Evolutionary conservation across 1,139 yeast genomes (phyloP), one percentile per base, ranked within the genome.

Genomic region (Tardiomyces blankii): DNA sequence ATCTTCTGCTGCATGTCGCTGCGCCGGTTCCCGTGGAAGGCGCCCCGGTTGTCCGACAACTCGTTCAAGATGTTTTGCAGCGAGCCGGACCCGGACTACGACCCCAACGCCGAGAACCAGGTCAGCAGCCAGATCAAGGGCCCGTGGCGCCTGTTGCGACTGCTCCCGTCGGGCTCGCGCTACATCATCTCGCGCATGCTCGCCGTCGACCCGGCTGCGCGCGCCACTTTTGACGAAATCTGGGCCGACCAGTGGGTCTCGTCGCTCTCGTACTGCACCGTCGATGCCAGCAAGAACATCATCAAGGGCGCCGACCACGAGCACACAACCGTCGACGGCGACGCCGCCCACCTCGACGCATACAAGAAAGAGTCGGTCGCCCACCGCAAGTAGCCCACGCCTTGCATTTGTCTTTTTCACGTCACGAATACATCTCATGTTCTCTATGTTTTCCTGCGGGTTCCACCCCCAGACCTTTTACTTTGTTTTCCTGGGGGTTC

Each of bases 21-120:
- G 55, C 83, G 91, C 57, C 74, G 96, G 58, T 91, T 91, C 68
- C 98, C 98, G 1, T 93, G 98, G 98, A 91, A 89, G 61, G 87
- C 86, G 6, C 98, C 98, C 7, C 79, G 80, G 58, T 70, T 77
- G 25, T 76, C 83, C n/a, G 99, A 93, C 65, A 82, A 82, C 51
- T 85, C 95, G 51, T 93, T 82, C 68, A 78, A 77, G 63, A 67
- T 82, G 68, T 72, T 80, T 70, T 77, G 78, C 54, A 77, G 73
- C 39, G 58, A 61, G 35, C 62, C 61, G 39, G 47, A 46, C 39
- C 35, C 35, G 5, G 39, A 35, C 4, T n/a, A 35, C 19, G 19
- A 35, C 16, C 40, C 52, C 19, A 40, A 41, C 40, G 48, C 23
- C 42, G 39, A 35, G 19, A 16, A 35, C 13, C 39, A 35, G n/a